Evolutionary conservation across 2,329 filamentous ascomycete species (phyloP), one percentile per base, ranked within the genome.

Genomic region (Colletotrichum euphorbiae): DNA sequence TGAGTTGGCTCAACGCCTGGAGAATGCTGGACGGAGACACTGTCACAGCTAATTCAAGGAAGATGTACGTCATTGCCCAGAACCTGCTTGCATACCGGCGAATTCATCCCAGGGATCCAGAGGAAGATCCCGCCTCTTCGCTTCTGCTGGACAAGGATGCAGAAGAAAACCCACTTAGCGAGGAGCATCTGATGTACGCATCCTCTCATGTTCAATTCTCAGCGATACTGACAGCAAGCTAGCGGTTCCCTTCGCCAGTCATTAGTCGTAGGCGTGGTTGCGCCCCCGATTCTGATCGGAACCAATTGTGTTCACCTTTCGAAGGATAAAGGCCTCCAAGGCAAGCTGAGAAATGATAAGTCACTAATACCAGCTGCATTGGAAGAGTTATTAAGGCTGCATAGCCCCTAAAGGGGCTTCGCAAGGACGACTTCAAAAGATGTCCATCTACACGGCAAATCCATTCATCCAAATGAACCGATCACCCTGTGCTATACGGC

Each of bases 311-410:
- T 70, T 19, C 68, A 72, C 17, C 68, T 73, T 6, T 62, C 69
- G 3, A 61, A 69, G 13, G 65, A 73, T 51, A 71, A 72, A 52
- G 48, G 28, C 0, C 59, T 72, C 0, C 71, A 72, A 33, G n/a
- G 61, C 0, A 43, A 56, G 58, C 62, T 72, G 0, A 64, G 71
- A 6, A 62, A 64, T 1, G 69, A 73, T 24, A 59, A 69, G 12
- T 69, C 60, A 12, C 62, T 72, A 13, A 70, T 72, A 8, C 69
- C 72, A n/a, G 72, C 70, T 2, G 70, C 72, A 2, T 65, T 72
- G 5, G 72, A 71, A 33, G 72, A 73, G 59, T 73, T 73, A n/a
- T 28, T 72, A 8, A 46, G 72, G 8, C 57, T 73, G 12, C 72
- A 71, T 58, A 69, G 66, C 19, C 72, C 72, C 3, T 73, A 72